phyloP scores from a whole-genome alignment of 1,284 basidiomycete species.

The Ustilago sp. region DNA sequence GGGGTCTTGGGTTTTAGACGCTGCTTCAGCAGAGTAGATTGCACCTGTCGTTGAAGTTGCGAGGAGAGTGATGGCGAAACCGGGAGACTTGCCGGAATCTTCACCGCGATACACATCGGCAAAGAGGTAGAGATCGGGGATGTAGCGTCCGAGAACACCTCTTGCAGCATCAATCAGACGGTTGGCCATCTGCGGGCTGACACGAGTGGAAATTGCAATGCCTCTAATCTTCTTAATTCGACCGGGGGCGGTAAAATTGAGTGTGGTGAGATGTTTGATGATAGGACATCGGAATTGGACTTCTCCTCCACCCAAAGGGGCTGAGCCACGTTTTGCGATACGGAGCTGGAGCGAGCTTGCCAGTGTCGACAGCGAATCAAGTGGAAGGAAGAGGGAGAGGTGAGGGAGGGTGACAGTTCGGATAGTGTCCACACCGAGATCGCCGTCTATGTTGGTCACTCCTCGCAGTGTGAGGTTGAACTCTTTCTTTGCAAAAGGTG shows the following conservation, averaged over 20 bases:
- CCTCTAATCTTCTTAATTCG: conserved; percentile 94
- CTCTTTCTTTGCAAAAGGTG: conserved; percentile 91
- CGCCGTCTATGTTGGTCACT: conserved; percentile 81
- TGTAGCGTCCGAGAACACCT: conserved; percentile 91
- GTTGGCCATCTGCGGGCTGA: conserved; percentile 96
- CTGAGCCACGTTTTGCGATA: conserved; percentile 93
- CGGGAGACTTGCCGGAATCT: conserved; percentile 96
- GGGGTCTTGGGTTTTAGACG: conserved; percentile 73
- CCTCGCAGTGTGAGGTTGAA: conserved; percentile 84
- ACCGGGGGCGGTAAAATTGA: conserved; percentile 91
- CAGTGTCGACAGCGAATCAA: conserved; percentile 40
- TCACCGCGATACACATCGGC: conserved; percentile 98
- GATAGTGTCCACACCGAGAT: conserved; percentile 78
- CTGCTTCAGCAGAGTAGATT: conserved; percentile 86
- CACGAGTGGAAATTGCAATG: conserved; percentile 81
- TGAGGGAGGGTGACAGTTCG: conserved; percentile 93
- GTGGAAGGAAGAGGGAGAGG: conserved; percentile 79
- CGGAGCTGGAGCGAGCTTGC: conserved; percentile 71
- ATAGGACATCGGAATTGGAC: conserved; percentile 92
- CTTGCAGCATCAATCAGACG: conserved; percentile 95
- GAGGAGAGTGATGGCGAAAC: conserved; percentile 90
- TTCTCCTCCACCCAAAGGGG: conserved; percentile 91
- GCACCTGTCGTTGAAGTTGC: conserved; percentile 92
- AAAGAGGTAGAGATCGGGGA: conserved; percentile 97
- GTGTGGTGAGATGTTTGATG: conserved; percentile 82